Evolutionary conservation across 352 stramenopile species (phyloP), one percentile per base, ranked within the genome.

Genomic region (Phytophthora vignae): DNA sequence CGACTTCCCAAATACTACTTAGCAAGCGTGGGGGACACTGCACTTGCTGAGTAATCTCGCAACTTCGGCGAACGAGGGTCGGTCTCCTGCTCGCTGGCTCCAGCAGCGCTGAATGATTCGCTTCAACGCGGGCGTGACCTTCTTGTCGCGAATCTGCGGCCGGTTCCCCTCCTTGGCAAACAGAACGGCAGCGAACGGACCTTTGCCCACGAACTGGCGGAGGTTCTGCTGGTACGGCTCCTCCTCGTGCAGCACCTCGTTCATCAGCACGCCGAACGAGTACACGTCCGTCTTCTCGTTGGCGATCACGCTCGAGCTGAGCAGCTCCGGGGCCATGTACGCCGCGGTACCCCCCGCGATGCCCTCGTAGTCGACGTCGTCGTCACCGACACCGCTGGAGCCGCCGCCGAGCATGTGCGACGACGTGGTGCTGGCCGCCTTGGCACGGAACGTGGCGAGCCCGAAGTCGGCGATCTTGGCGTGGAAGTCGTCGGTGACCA

Each of bases 401-500:
- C 46, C 61, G 3, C 48, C 19, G 11, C 55, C 57, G 6, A 81
- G 69, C 60, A 76, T 67, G 53, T 81, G 74, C 3, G 74, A 76
- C n/a, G 74, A 81, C 12, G 66, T 81, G 38, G 65, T 73, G 63
- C 56, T 81, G 15, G 55, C 58, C 2, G 60, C 58, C 48, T 75
- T 80, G 59, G 68, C 72, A 50, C 68, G 67, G 48, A 78, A 74
- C 48, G 73, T 78, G 27, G 74, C 69, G 29, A 83, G 67, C 7
- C 88, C 86, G 65, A 95, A 96, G 69, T 96, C 87, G 2, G 86
- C 83, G 64, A 97, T 94, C 68, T 96, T 96, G 56, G 90, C 83
- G 8, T 94, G 76, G 59, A 83, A 90, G 44, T 87, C 66, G n/a
- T 86, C 69, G 25, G 74, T 76, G 36, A 94, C 63, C 46, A 96